A percentile compares a stretch with the other conserved stretches of the same genome.
Evolutionary conservation across 495 filamentous ascomycete genomes (phyloP).

Genomic region (Melanomma pulvis-pyrius): DNA sequence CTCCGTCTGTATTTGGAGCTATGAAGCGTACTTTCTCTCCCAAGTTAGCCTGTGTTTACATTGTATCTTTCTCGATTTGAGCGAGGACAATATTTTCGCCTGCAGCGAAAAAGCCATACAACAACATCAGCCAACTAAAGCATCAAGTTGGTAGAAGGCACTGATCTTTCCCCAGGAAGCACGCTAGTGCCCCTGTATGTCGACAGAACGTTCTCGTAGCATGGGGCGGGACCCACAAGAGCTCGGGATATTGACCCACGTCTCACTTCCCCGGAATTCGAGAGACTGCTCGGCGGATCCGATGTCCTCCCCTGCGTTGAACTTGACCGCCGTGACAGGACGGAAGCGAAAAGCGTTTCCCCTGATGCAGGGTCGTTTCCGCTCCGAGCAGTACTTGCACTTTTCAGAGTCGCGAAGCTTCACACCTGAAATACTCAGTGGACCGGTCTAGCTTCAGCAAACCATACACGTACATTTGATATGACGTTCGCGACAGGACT

Average conservation of each 20-base stretch:
- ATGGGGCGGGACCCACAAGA: constrained; percentile 4
- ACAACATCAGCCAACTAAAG: not conserved
- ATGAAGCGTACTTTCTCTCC: constrained; percentile 15
- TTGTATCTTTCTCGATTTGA: too few species aligned
- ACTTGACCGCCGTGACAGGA: constrained; percentile 19
- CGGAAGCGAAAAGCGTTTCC: constrained; percentile 25
- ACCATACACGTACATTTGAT: constrained; percentile 17
- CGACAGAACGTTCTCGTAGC: not conserved
- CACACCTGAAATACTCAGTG: constrained; percentile 7
- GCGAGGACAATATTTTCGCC: too few species aligned
- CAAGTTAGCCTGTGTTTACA: not conserved
- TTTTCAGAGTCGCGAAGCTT: constrained; percentile 18
- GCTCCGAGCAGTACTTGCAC: constrained; percentile 21
- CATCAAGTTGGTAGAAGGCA: not conserved
- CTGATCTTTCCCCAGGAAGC: not conserved
- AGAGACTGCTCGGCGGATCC: constrained; percentile 16
- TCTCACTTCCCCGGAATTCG: constrained; percentile 14
- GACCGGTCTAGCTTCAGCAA: not conserved
- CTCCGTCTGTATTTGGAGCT: constrained; percentile 8
- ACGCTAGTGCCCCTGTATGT: not conserved
- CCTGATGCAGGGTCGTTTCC: constrained; percentile 9
- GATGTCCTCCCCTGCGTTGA: constrained; percentile 19
- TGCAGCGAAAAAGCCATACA: not conserved
- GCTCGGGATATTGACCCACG: constrained; percentile 12
- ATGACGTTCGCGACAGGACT: constrained; percentile 20